phyloP scores from a whole-genome alignment of 2,329 filamentous ascomycete genomes.

The Colletotrichum paranaense region DNA sequence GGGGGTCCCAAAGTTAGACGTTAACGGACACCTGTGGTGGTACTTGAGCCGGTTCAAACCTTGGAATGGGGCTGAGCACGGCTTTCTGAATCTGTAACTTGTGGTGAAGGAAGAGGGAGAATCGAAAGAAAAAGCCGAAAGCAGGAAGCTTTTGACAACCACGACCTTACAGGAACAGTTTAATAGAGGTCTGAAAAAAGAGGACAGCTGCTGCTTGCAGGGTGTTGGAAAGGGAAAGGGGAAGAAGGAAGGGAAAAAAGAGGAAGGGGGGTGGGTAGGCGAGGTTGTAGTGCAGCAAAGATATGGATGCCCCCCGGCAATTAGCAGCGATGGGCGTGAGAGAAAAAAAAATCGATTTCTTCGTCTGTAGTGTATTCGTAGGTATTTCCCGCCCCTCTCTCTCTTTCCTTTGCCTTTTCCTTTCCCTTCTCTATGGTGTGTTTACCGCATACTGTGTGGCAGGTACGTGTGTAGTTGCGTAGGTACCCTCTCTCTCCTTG shows the following conservation, averaged over 20 bases:
- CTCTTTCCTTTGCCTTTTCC: background rate
- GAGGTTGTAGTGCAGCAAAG: conserved; percentile 20
- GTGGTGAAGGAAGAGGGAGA: conserved; percentile 12
- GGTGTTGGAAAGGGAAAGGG: conserved; percentile 2
- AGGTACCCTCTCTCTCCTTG: background rate
- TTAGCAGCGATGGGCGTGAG: conserved; percentile 2
- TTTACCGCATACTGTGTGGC: background rate
- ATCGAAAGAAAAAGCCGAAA: conserved; percentile 7
- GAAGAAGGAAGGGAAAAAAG: conserved; percentile 12
- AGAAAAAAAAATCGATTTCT: conserved; percentile 4
- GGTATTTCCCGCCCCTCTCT: background rate
- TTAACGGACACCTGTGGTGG: conserved; percentile 20
- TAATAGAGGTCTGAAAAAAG: conserved; percentile 16
- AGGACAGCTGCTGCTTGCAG: background rate
- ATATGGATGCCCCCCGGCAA: conserved; percentile 21
- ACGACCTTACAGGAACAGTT: conserved; percentile 18
- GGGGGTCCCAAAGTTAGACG: conserved; percentile 32
- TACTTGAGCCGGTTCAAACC: conserved; percentile 16
- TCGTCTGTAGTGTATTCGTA: background rate
- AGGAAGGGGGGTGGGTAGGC: conserved; percentile 12
- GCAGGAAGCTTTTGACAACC: background rate
- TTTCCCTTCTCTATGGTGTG: background rate
- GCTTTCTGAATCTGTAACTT: conserved; percentile 18
- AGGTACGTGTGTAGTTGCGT: background rate
- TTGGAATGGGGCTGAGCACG: conserved; percentile 16